A percentile compares a stretch with the other conserved stretches of the same genome.
phyloP scores from a whole-genome alignment of 768 basidiomycete species.

The Floccularia luteovirens region DNA sequence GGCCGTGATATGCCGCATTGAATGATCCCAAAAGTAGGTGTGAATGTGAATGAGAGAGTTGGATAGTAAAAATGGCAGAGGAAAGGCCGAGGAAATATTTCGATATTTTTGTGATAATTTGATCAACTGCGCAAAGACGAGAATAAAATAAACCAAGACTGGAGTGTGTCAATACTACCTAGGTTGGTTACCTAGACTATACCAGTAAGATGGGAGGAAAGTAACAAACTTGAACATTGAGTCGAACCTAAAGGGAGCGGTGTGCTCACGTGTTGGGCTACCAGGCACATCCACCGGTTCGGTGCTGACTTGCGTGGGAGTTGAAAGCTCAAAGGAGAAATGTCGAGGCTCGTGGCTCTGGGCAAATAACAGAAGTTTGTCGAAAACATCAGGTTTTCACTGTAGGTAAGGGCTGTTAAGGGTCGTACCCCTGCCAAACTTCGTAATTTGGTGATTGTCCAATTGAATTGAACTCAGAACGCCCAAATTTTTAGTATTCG shows the following conservation, averaged over 20 bases:
- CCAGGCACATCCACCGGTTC: not conserved
- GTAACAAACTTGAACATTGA: not conserved
- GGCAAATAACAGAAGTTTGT: not conserved
- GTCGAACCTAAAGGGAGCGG: not conserved
- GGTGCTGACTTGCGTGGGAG: conserved; percentile 7
- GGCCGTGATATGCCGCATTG: too few species aligned
- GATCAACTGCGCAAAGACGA: not conserved
- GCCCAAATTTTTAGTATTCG: too few species aligned
- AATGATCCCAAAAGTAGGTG: not conserved
- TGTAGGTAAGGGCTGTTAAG: too few species aligned
- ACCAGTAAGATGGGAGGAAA: not conserved
- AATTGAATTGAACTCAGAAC: too few species aligned
- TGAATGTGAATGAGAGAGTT: not conserved
- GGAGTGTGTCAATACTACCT: not conserved
- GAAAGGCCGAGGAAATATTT: not conserved
- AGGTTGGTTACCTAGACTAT: not conserved
- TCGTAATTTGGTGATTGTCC: too few species aligned
- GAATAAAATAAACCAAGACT: not conserved
- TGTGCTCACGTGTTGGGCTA: not conserved
- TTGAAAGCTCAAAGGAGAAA: conserved; percentile 2
- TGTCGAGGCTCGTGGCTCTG: not conserved
- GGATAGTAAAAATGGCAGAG: not conserved
- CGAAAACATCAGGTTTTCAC: conserved; percentile 10
- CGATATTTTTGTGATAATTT: not conserved
- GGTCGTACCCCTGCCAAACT: too few species aligned